Evolutionary conservation across 2,329 filamentous ascomycete genomes (phyloP).

Genomic region (Rhinocladiella mackenziei): DNA sequence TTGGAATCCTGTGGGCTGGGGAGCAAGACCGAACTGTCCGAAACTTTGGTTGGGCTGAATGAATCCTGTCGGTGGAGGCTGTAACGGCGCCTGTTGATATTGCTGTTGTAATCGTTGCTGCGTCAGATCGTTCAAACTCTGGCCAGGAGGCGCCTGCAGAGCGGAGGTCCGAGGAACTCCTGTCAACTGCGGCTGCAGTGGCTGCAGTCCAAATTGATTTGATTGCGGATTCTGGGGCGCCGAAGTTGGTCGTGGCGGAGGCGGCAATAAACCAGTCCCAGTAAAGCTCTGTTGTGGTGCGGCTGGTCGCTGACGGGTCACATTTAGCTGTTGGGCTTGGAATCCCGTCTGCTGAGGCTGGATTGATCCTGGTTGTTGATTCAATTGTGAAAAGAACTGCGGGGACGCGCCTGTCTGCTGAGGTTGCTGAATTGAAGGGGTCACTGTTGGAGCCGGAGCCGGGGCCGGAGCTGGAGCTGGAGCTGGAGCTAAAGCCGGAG

Average conservation of each 20-base stretch:
- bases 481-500: slow-evolving; percentile 37
- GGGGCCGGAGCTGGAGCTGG: slow-evolving; percentile 22
- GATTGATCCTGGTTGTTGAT: slow-evolving; percentile 34
- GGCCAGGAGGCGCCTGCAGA: slow-evolving; percentile 67
- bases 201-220: slow-evolving; percentile 67
- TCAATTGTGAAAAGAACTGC: slow-evolving; percentile 50
- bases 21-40: slow-evolving; percentile 40
- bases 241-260: slow-evolving; percentile 78
- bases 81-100: slow-evolving; percentile 45
- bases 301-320: slow-evolving; percentile 63
- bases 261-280: slow-evolving; percentile 64
- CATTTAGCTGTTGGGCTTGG: slow-evolving; percentile 29
- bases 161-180: slow-evolving; percentile 56
- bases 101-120: slow-evolving; percentile 64
- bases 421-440: slow-evolving; percentile 38
- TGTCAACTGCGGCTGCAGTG: slow-evolving; percentile 80
- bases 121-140: slow-evolving; percentile 69
- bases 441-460: too few species aligned
- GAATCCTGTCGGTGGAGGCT: slow-evolving; percentile 64
- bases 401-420: slow-evolving; percentile 44
- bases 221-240: slow-evolving; percentile 74
- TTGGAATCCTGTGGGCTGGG: slow-evolving; percentile 48
- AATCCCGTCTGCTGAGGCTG: slow-evolving; percentile 31
- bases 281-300: slow-evolving; percentile 57
- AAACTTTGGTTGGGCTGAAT: slow-evolving; percentile 33